Evolutionary conservation across 495 filamentous ascomycete species (phyloP), one percentile per base, ranked within the genome.

Genomic region (Penicillium argentinense): DNA sequence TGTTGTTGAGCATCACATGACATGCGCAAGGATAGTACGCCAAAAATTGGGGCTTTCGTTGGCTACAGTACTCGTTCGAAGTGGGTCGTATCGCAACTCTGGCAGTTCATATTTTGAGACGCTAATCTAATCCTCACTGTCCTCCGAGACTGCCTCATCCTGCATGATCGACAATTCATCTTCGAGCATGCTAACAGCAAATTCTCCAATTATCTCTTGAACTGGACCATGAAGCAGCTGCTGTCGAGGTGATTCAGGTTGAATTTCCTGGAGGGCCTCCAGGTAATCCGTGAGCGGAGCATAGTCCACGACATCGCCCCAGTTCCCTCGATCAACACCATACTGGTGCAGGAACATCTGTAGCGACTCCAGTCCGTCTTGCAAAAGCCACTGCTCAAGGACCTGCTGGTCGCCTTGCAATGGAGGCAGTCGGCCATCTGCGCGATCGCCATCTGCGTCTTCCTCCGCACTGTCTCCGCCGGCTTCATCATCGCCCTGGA

Each of bases 301-400:
- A 38, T 63, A 65, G 33, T 72, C 67, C 12, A 67, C 38, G 1
- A 67, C 62, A 2, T 68, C 64, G 12, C 62, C 62, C 72, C 72
- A 75, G 37, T 75, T 75, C 4, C 72, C 72, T 5, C 68, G 63
- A 37, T 75, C 72, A 21, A 75, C 63, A 3, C 72, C 72, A 40
- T 72, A 57, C 45, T 75, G 63, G 16, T 53, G 53, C 24, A 75
- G 56, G 46, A 71, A 75, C 13, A 52, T 60, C 18, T 68, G 66
- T 14, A 73, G 49, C 3, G 47, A 42, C 21, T 64, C 60, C 32
- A 75, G 40, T 2, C 69, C 70, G 29, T 68, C 59, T 9, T 49
- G 56, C 6, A 68, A 40, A 13, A 75, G 55, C 69, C 67, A 75
- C 16, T 61, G 54, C 47, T 71, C 57, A 17, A 75, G 59, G 9